These are phyloP conservation scores for Hylodesmum podocarpum DNA, from an alignment of 306 rosid species.

Conservation along the genomic window DNA sequence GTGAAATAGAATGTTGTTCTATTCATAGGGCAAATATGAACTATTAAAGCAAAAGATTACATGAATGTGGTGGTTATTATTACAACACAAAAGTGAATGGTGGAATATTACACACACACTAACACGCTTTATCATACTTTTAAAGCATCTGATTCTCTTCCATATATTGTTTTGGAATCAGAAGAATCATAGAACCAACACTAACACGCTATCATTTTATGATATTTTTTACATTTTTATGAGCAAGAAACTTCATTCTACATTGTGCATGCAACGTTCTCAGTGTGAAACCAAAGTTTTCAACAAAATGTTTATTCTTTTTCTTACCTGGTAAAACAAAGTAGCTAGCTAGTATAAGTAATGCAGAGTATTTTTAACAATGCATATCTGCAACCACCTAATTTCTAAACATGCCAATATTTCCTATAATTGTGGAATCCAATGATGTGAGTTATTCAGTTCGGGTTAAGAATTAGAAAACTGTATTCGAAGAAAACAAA, in stretches of 20 bases:
- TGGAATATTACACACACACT: not conserved
- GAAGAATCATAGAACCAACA: not conserved
- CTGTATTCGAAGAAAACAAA: not conserved
- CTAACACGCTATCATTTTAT: not conserved
- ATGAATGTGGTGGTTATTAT: not conserved
- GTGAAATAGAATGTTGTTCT: not conserved
- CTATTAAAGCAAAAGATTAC: not conserved
- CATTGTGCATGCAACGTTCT: not conserved
- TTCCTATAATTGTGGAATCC: not conserved
- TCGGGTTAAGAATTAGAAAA: not conserved
- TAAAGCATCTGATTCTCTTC: not conserved
- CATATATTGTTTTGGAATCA: not conserved
- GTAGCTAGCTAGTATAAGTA: not conserved
- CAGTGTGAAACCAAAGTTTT: not conserved
- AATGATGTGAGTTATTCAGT: not conserved
- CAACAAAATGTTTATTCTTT: not conserved
- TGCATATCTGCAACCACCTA: not conserved
- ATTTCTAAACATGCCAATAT: not conserved
- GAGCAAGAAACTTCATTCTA: not conserved
- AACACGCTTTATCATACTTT: too few species aligned
- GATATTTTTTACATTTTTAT: not conserved
- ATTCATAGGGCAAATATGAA: not conserved
- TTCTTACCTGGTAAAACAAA: not conserved
- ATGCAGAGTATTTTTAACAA: not conserved
- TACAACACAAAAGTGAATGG: not conserved